Percentiles rank a stretch among this genome's conserved stretches.
phyloP scores from a whole-genome alignment of 139 green algal species.

The Yamagishiella unicocca region DNA sequence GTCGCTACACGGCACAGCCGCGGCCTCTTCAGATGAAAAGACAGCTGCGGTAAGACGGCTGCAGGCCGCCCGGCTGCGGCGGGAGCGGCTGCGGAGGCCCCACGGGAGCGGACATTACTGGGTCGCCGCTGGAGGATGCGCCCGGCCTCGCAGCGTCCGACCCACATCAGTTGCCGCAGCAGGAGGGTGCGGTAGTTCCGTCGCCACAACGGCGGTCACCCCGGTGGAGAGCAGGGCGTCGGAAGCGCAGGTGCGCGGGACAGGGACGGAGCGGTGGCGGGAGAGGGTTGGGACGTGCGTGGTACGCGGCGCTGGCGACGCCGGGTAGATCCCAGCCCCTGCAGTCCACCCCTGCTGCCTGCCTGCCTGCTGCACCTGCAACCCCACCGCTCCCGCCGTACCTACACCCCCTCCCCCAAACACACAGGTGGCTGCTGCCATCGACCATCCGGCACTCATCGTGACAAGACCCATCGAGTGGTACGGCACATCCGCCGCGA shows the following conservation, averaged over 20 bases:
- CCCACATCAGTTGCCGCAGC: background rate
- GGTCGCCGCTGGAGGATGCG: background rate
- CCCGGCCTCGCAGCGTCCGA: background rate
- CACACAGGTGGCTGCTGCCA: constrained; percentile 50
- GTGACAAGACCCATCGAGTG: constrained; percentile 83
- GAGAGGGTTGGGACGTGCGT: background rate
- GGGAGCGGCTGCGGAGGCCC: background rate
- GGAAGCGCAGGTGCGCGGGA: constrained; percentile 32
- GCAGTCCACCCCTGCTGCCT: background rate
- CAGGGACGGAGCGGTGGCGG: too few relatives aligned
- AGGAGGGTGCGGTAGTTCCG: constrained; percentile 16
- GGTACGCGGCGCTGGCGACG: background rate
- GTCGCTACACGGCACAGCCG: background rate
- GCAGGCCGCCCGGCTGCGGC: background rate
- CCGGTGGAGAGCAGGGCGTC: constrained; percentile 38
- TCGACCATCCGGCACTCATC: constrained; percentile 79
- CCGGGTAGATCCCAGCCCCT: background rate
- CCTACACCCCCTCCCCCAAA: background rate
- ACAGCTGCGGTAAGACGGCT: constrained; percentile 3
- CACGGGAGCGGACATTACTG: background rate
- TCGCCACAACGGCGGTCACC: constrained; percentile 3
- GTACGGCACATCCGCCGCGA: constrained; percentile 49
- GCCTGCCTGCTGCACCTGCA: background rate
- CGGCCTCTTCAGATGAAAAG: background rate
- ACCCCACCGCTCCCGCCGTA: background rate